Percentiles rank a stretch among this genome's conserved stretches.
Evolutionary conservation across 441 rosid genomes (phyloP).

Genomic region (Isatis lusitanica): DNA sequence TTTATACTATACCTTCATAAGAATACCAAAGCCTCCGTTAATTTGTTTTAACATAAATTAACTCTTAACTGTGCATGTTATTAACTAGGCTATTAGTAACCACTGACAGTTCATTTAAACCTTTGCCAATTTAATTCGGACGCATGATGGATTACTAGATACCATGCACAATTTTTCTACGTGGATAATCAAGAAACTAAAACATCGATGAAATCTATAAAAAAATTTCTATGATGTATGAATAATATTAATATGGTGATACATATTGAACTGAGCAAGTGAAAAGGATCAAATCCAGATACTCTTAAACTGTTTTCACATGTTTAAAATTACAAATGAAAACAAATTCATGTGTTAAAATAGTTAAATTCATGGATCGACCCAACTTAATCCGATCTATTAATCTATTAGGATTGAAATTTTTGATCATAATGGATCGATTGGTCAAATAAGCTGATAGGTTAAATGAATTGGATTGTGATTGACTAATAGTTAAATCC

Average conservation of each 20-base stretch:
- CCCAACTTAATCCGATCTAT: too few relatives aligned
- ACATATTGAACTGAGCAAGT: neutral
- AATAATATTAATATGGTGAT: neutral
- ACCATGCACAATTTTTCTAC: neutral
- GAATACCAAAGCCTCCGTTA: neutral
- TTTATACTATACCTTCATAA: neutral
- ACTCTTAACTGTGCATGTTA: neutral
- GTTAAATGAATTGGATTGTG: too few relatives aligned
- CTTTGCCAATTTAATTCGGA: neutral
- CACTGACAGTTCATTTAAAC: neutral
- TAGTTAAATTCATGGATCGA: too few relatives aligned
- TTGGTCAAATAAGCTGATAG: too few relatives aligned
- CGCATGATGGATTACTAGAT: neutral
- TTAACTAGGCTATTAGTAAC: neutral
- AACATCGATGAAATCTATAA: neutral
- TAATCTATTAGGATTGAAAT: too few relatives aligned
- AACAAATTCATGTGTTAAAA: too few relatives aligned
- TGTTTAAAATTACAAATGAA: neutral
- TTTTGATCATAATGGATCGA: too few relatives aligned
- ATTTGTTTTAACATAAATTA: neutral
- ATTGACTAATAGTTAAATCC: too few relatives aligned
- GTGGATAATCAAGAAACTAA: neutral
- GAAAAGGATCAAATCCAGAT: neutral
- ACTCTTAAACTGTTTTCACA: constrained; percentile 25
- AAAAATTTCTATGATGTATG: constrained; percentile 4